Evolutionary conservation across 768 basidiomycete species (phyloP), one percentile per base, ranked within the genome.

Genomic region (Leccinellum luteum): DNA sequence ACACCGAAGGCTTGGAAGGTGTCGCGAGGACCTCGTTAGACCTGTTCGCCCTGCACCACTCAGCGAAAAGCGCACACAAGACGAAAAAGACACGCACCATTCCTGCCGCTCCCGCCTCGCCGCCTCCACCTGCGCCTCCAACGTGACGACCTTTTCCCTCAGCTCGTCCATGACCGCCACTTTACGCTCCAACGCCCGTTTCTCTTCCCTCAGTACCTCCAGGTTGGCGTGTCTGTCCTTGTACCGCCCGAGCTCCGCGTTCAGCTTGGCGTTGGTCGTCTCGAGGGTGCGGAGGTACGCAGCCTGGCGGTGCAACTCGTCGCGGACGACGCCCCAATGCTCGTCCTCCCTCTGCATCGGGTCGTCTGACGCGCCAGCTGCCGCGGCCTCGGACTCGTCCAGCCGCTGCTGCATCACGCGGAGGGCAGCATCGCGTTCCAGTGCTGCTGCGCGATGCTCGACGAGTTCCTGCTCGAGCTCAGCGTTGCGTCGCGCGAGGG

Each of bases 141-240:
- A 70, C 43, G 72, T 72, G 1, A 80, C 81, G 0, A 84, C 78
- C 61, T 77, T 75, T 64, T 81, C 82, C 27, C 85, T 73, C 52
- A 89, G 66, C 38, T 79, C 79, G 19, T 89, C 85, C 35, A 81
- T 69, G 2, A 73, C 74, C 14, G 61, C 64, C 8, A 85, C 71
- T 62, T 80, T 85, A 15, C 73, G 69, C 65, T 90, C 83, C 45
- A 92, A 69, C 0, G 78, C 77, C 6, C 84, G 77, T 60, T 91
- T 90, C 72, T 92, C 87, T 67, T 92, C 91, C 31, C 81, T 76
- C 34, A 93, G 66, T 3, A 92, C 85, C 58, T 90, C 89, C 3
- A 89, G 72, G 60, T 81, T 85, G 7, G 77, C 71, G n/a, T 85
- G 75, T 1, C 81, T 75, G 58, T 84, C 84, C 32, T 81, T 77